phyloP scores from a whole-genome alignment of 169 alveolate genomes.

The Cryptosporidium tyzzeri region DNA sequence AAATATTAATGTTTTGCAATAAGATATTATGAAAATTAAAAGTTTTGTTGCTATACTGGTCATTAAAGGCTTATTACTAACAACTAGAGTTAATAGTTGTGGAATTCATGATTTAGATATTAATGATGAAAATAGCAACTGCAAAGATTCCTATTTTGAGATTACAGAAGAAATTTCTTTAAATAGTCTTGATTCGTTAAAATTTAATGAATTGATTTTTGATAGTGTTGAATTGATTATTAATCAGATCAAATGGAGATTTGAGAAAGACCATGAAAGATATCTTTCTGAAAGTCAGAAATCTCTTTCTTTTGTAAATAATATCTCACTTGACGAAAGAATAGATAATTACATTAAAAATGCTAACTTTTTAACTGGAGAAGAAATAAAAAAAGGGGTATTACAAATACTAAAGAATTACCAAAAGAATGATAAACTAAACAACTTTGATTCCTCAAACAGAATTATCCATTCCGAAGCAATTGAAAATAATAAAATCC shows the following conservation, averaged over 20 bases:
- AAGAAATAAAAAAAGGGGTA: constrained; percentile 30
- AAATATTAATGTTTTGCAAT: background rate
- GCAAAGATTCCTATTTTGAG: constrained; percentile 1
- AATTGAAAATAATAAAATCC: background rate
- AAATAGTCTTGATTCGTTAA: background rate
- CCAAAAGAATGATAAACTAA: background rate
- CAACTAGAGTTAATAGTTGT: constrained; percentile 10
- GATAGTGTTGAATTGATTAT: constrained; percentile 12
- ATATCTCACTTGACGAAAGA: constrained; percentile 46
- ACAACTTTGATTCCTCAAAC: background rate
- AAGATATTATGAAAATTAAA: constrained; percentile 18
- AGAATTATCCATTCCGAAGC: constrained; percentile 35
- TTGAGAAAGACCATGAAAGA: constrained; percentile 15
- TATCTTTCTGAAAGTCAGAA: constrained; percentile 20
- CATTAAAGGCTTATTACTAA: constrained; percentile 4
- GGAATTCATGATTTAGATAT: background rate
- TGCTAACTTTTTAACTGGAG: constrained; percentile 18
- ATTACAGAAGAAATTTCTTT: background rate
- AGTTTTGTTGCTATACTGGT: background rate
- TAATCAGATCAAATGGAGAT: background rate
- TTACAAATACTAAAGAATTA: constrained; percentile 31
- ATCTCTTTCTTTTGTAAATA: background rate
- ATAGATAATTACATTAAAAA: constrained; percentile 24
- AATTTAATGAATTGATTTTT: background rate
- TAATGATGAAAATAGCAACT: background rate